Base-by-base conservation (phyloP, 805 yeast species). In the Wickerhamiella bombiphila region DNA sequence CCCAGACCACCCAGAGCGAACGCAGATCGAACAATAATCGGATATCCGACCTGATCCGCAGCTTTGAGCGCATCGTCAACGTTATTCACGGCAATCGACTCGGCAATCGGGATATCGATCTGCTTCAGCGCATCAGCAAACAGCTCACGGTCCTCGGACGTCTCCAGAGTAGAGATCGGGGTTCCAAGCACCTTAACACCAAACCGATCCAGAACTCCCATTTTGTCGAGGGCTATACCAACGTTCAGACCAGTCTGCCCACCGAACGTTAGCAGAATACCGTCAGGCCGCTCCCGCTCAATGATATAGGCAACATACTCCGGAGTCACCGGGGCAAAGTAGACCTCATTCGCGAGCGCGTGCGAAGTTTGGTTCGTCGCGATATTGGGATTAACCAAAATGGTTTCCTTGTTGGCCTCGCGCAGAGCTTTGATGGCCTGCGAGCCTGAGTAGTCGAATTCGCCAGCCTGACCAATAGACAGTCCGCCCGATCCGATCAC, bases 221-320 rank as follows among this genome's bases (percentile, higher is more conserved):
- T 79, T 63, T 85, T 80, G 44, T 91, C 94, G 46, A 91, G 71
- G 54, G 83, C 79, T 37, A 91, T 93, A 64, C 97, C 97, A 43
- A 88, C 95, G 57, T 86, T 91, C 53, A 91, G 70, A 47, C 80
- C 98, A 24, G 99, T 91, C 66, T 91, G 99, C 49, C 99, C 99
- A 55, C 99, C 99, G 59, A 91, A 91, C 3, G 98, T 88, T 56
- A 88, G 70, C 55, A 88, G 68, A 39, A 91, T 86, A 34, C 95
- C 97, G 61, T 91, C 97, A 29, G 98, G 98, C 50, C 74, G 73
- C 65, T 91, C 99, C 47, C 93, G 76, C 63, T 91, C 94, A 47
- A 91, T 88, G 55, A 91, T 82, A 60, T 91, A 81, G 32, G 86
- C 80, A 50, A 91, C 85, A 61, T 88, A 91, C 58, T 91, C 98